These are phyloP conservation scores for Rhamnella rubrinervis DNA, from an alignment of 331 rosid genomes.

Conservation along the genomic window DNA sequence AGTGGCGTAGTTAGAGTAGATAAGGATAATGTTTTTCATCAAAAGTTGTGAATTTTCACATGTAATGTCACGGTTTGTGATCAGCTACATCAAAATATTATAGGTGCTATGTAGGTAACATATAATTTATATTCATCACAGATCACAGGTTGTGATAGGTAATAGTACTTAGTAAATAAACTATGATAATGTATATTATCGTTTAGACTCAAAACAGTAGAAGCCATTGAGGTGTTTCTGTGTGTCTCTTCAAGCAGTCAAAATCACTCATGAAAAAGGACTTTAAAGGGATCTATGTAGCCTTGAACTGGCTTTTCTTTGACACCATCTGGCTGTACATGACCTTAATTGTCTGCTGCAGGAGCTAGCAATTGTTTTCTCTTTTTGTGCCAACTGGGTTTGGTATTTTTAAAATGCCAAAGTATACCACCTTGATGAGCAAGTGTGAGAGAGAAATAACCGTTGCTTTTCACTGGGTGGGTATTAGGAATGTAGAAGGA, in stretches of 20 bases:
- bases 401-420: not conserved
- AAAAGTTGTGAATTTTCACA: no score
- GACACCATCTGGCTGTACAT: not conserved
- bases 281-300: not conserved
- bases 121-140: no score
- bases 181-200: no score
- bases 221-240: no score
- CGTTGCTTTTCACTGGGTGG: conserved; percentile 15
- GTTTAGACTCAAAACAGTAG: no score
- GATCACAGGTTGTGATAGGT: no score
- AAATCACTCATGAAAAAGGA: not conserved
- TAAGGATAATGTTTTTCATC: no score
- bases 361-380: not conserved
- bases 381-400: not conserved
- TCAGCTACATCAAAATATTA: no score
- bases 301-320: not conserved
- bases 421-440: not conserved
- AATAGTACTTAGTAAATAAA: no score
- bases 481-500: conserved; percentile 16
- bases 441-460: not conserved
- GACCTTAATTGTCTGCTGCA: not conserved
- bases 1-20: no score
- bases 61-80: no score
- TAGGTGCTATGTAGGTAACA: no score
- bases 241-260: not conserved